Conservation (phyloP, 441 rosid species). For the Monsonia emarginata region DNA sequence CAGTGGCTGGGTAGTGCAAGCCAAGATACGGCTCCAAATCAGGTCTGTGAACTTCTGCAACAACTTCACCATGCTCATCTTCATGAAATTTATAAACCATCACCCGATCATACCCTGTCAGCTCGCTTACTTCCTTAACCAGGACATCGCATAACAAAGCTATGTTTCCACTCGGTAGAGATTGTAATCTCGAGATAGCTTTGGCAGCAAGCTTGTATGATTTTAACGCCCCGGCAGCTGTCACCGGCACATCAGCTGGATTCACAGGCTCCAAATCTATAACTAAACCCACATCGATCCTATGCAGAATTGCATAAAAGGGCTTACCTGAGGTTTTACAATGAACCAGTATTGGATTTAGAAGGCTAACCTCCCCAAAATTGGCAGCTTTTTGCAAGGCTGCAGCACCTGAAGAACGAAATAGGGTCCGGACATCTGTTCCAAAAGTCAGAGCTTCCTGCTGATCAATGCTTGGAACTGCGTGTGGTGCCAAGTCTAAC, state of each 20-base stretch:
- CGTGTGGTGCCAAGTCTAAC: slow-evolving; percentile 59
- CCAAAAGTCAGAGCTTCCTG: slow-evolving; percentile 53
- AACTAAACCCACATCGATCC: slow-evolving; percentile 58
- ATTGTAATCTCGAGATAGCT: slow-evolving; percentile 70
- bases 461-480: slow-evolving; percentile 68
- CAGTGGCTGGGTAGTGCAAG: slow-evolving; percentile 76
- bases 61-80: slow-evolving; percentile 85
- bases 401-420: slow-evolving; percentile 43
- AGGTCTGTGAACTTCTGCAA: slow-evolving; percentile 43
- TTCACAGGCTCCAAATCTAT: slow-evolving; percentile 73
- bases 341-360: slow-evolving; percentile 65
- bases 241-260: slow-evolving; percentile 67
- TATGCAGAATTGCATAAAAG: slow-evolving; percentile 67
- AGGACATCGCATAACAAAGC: slow-evolving; percentile 49
- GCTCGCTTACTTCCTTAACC: slow-evolving; percentile 61
- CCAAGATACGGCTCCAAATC: slow-evolving; percentile 72
- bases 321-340: slow-evolving; percentile 62
- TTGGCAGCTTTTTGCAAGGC: slow-evolving; percentile 60
- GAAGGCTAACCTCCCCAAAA: slow-evolving; percentile 54
- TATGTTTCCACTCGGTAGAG: slow-evolving; percentile 57
- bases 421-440: slow-evolving; percentile 47
- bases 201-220: slow-evolving; percentile 78
- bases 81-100: slow-evolving; percentile 82
- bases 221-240: slow-evolving; percentile 71
- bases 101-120: slow-evolving; percentile 71